Conservation (phyloP, 2,329 filamentous ascomycete species). For the Geosmithia putterillii region DNA sequence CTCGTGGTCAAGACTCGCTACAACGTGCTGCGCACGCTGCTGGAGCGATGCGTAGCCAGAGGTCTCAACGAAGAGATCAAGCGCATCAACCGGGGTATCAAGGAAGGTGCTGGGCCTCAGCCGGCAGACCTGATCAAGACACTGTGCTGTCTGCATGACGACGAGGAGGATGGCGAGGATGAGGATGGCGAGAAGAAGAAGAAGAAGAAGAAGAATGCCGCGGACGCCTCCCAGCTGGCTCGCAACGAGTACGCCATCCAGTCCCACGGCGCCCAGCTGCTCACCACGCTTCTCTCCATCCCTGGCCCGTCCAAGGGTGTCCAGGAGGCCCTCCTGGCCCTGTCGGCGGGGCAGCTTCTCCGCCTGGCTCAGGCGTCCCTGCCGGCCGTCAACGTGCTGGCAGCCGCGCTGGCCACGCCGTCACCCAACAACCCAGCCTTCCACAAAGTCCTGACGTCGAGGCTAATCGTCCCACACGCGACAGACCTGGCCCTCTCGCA, state of each 20-base stretch:
- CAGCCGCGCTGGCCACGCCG: slow-evolving; percentile 34
- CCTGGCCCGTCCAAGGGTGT: slow-evolving; percentile 61
- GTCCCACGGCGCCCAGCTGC: slow-evolving; percentile 69
- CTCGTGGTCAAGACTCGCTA: slow-evolving; percentile 67
- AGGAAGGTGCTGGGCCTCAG: slow-evolving; percentile 33
- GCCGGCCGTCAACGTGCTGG: slow-evolving; percentile 35
- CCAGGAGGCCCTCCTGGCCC: slow-evolving; percentile 56
- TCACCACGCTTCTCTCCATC: slow-evolving; percentile 65
- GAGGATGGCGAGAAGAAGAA: slow-evolving; percentile 15
- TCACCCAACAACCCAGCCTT: slow-evolving; percentile 37
- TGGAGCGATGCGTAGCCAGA: slow-evolving; percentile 70
- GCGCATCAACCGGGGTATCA: slow-evolving; percentile 32
- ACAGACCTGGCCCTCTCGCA: slow-evolving; percentile 34
- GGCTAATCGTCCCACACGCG: slow-evolving; percentile 27
- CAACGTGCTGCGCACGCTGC: slow-evolving; percentile 66
- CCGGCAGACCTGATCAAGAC: slow-evolving; percentile 34
- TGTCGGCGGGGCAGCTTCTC: slow-evolving; percentile 42
- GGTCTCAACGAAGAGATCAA: slow-evolving; percentile 40
- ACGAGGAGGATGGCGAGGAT: slow-evolving; percentile 9
- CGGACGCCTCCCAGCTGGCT: slow-evolving; percentile 22
- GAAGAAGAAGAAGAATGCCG: slow-evolving; percentile 20
- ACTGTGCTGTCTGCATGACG: slow-evolving; percentile 32
- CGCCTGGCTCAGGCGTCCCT: slow-evolving; percentile 48
- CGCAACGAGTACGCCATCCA: slow-evolving; percentile 46
- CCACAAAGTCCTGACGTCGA: slow-evolving; percentile 41